These are phyloP conservation scores for Cyberlindnera amylophila DNA, from an alignment of 805 yeast species.

Conservation along the genomic window DNA sequence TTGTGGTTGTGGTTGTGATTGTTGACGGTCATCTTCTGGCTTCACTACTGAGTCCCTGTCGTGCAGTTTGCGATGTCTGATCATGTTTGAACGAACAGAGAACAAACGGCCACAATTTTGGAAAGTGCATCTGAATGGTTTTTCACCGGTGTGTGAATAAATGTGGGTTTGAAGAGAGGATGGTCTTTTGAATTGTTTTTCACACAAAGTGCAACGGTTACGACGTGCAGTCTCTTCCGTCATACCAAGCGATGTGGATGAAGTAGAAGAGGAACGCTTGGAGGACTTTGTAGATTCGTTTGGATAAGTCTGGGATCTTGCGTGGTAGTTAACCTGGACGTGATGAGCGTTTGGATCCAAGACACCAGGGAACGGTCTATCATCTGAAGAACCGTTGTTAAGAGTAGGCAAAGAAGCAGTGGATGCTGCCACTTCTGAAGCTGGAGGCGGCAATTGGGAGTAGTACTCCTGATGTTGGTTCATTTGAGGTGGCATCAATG, in stretches of 20 bases:
- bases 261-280: slow-evolving; percentile 13
- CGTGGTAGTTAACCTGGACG: slow-evolving; percentile 5
- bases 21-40: no score
- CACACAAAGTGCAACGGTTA: slow-evolving; percentile 53
- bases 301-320: slow-evolving; percentile 21
- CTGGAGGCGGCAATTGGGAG: not conserved
- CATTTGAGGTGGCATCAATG: not conserved
- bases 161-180: slow-evolving; percentile 77
- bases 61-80: slow-evolving; percentile 73
- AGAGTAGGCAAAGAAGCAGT: not conserved
- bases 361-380: slow-evolving; percentile 25
- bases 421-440: not conserved
- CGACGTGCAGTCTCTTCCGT: slow-evolving; percentile 41
- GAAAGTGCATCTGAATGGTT: slow-evolving; percentile 65
- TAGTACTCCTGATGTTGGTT: not conserved
- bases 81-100: slow-evolving; percentile 76
- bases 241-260: slow-evolving; percentile 29
- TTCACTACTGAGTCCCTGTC: slow-evolving; percentile 10
- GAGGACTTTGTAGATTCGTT: slow-evolving; percentile 8
- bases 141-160: slow-evolving; percentile 80
- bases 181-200: slow-evolving; percentile 77
- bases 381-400: slow-evolving; percentile 9
- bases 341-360: slow-evolving; percentile 17
- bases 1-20: no score
- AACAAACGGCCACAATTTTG: slow-evolving; percentile 64